Evolutionary conservation across 106 monocot genomes (phyloP), one percentile per base, ranked within the genome.

Genomic region (Vanilla planifolia): DNA sequence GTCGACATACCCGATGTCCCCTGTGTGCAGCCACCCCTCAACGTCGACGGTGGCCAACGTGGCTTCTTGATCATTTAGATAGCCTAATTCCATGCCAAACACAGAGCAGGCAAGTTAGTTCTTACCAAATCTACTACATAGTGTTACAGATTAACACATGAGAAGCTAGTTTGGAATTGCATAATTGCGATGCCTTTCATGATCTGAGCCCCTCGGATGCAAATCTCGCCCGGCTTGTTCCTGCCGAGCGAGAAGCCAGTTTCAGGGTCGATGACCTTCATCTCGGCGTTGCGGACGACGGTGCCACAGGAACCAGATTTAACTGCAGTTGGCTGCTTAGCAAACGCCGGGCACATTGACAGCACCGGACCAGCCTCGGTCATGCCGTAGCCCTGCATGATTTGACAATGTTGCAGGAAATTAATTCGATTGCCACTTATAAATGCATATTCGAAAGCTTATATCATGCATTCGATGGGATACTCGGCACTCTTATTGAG

Each of bases 1-100:
- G 33, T 96, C 95, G 15, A 96, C 84, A 48, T 69, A 96, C 15
- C 95, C 95, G 2, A 96, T 77, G 64, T 96, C 95, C 2, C 95
- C 95, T 1, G 90, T 96, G 69, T 90, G 95, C 43, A 96, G 69
- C 95, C 95, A 96, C 0, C 95, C 90, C 7, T 90, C 86, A 1
- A 78, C 67, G 65, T 96, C 95, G 19, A 96, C 68, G 2, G 90
- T 87, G 8, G 67, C 43, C n/a, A 79, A 24, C 6, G 95, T 96
- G 29, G 95, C 90, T 6, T 68, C 86, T 0, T 84, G 81, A 39
- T 96, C 86, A 41, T 96, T 90, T 9, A 95, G 55, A 41, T 95
- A 95, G 0, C 86, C 93, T 94, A 19, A 8, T 9, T 2, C 1
- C n/a, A 21, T 2, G 20, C 6, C 19, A 23, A 4, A 22, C 20